Conservation (phyloP, 2,329 filamentous ascomycete genomes). For the Cladosporium sp. region DNA sequence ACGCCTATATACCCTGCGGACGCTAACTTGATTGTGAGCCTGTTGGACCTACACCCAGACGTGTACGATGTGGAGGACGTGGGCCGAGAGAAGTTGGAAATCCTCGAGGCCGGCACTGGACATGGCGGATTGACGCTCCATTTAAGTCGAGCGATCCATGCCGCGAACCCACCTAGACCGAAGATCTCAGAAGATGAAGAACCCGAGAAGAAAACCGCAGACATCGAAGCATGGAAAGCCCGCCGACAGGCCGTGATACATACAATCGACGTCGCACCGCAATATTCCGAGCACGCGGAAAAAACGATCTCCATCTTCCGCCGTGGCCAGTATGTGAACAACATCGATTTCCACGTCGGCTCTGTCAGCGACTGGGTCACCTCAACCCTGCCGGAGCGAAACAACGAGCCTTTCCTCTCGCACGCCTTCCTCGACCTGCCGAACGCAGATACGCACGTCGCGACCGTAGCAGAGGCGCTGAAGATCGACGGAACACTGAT, state of each 20-base stretch:
- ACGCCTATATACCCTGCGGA: conserved; percentile 77
- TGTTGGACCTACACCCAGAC: conserved; percentile 68
- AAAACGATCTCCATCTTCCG: conserved; percentile 64
- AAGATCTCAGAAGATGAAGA: conserved; percentile 23
- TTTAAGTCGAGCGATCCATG: conserved; percentile 71
- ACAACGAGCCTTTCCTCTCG: conserved; percentile 58
- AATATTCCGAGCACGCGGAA: conserved; percentile 61
- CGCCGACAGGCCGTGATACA: conserved; percentile 66
- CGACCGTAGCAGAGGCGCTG: conserved; percentile 53
- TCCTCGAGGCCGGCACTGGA: conserved; percentile 82
- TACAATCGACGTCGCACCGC: conserved; percentile 62
- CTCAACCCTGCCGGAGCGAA: conserved; percentile 43
- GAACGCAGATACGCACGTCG: conserved; percentile 51
- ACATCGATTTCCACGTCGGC: conserved; percentile 71
- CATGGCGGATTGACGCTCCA: conserved; percentile 75
- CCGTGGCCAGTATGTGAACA: conserved; percentile 63
- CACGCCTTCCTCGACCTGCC: conserved; percentile 74
- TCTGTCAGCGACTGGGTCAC: conserved; percentile 61
- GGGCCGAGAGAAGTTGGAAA: conserved; percentile 54
- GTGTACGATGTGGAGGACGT: conserved; percentile 31
- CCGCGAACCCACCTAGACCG: conserved; percentile 56
- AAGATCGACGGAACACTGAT: conserved; percentile 61
- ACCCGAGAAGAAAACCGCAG: conserved; percentile 19
- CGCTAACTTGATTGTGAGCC: conserved; percentile 68
- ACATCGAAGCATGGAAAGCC: conserved; percentile 32